Evolutionary conservation across 2,329 filamentous ascomycete genomes (phyloP).

Genomic region (Ceratocystis papillata): DNA sequence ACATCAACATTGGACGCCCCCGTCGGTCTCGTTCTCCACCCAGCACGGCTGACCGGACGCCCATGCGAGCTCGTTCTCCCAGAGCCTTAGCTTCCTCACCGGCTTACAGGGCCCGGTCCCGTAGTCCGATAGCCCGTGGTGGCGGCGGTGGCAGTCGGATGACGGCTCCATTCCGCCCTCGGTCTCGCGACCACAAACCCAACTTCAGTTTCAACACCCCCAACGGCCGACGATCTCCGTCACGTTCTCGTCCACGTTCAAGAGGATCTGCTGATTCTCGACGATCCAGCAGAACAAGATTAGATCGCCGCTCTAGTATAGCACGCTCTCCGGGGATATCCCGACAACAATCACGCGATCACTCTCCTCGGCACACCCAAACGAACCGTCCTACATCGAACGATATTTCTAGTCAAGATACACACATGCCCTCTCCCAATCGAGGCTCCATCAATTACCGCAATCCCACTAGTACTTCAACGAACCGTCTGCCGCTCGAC

Average conservation of each 20-base stretch:
- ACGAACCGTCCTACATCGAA: conserved; percentile 14
- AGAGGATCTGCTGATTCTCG: conserved; percentile 45
- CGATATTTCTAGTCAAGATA: conserved; percentile 8
- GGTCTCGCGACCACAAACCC: conserved; percentile 12
- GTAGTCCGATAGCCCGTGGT: conserved; percentile 20
- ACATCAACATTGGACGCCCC: neutral
- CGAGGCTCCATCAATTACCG: conserved; percentile 29
- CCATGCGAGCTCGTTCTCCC: conserved; percentile 17
- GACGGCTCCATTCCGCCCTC: conserved; percentile 20
- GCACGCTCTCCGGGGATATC: neutral
- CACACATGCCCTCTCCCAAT: conserved; percentile 13
- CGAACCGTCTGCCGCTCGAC: conserved; percentile 31
- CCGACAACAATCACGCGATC: conserved; percentile 36
- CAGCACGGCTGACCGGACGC: conserved; percentile 26
- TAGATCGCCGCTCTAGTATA: conserved; percentile 28
- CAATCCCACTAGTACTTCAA: conserved; percentile 30
- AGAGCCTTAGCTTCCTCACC: conserved; percentile 13
- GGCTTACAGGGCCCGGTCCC: conserved; percentile 16
- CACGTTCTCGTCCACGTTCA: conserved; percentile 33
- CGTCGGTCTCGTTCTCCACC: conserved; percentile 47
- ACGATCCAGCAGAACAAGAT: conserved; percentile 38
- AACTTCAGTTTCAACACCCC: conserved; percentile 12
- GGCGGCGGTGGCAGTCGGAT: conserved; percentile 14
- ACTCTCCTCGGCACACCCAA: conserved; percentile 30
- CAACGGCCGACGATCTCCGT: conserved; percentile 14